Percentiles rank a stretch among this genome's conserved stretches.
Conservation (phyloP, 805 yeast genomes). For the Candida tammaniensis region DNA sequence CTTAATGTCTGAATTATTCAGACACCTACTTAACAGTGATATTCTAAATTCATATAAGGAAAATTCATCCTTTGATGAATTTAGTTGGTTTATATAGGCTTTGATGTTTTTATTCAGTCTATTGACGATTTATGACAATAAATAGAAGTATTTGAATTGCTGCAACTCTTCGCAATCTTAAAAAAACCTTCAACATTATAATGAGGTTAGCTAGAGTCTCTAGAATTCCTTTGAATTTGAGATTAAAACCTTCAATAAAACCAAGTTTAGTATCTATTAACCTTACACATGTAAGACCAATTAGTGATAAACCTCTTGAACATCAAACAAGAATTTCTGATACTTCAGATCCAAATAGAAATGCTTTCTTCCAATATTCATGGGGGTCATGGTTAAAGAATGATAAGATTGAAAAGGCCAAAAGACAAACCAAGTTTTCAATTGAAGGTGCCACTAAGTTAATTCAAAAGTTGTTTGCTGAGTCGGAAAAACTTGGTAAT, state of each 20-base stretch:
- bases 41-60: too few relatives aligned
- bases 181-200: too few relatives aligned
- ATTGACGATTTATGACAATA: too few relatives aligned
- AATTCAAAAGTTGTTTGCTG: constrained; percentile 44
- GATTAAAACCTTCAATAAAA: too few relatives aligned
- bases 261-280: too few relatives aligned
- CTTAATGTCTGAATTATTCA: too few relatives aligned
- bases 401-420: constrained; percentile 69
- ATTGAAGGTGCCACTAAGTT: constrained; percentile 68
- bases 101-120: too few relatives aligned
- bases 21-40: too few relatives aligned
- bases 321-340: constrained; percentile 57
- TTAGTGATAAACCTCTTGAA: constrained; percentile 27
- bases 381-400: constrained; percentile 96
- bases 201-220: neutral
- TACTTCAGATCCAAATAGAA: constrained; percentile 63
- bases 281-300: neutral
- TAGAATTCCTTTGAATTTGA: neutral
- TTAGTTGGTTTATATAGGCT: too few relatives aligned
- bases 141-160: neutral
- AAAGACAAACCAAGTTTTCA: constrained; percentile 78
- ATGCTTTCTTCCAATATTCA: constrained; percentile 75
- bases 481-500: constrained; percentile 19
- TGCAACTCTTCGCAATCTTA: neutral
- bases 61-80: too few relatives aligned